Percentiles rank a stretch among this genome's conserved stretches.
phyloP scores from a whole-genome alignment of 108 stramenopile species.

The Pseudonitzschia multiseries region DNA sequence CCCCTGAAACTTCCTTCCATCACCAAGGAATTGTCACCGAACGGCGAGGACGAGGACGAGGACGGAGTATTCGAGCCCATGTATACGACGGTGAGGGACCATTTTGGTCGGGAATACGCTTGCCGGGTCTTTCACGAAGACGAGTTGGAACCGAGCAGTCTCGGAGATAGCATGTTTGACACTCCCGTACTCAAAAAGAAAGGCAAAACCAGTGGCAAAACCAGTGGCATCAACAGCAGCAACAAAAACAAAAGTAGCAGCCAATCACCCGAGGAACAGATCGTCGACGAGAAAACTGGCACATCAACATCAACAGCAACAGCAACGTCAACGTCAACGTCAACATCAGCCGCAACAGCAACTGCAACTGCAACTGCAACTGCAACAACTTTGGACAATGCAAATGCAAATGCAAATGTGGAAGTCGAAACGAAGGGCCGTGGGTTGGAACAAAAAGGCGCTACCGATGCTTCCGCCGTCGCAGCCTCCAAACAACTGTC shows the following conservation, averaged over 20 bases:
- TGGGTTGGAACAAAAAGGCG: neutral
- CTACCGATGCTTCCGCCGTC: neutral
- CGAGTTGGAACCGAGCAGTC: slow-evolving; percentile 54
- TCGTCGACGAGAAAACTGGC: neutral
- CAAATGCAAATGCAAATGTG: too few relatives aligned
- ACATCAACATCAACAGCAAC: too few relatives aligned
- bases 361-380: too few relatives aligned
- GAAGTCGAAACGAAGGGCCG: too few relatives aligned
- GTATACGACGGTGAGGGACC: slow-evolving; percentile 60
- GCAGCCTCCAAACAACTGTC: neutral
- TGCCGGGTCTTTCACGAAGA: slow-evolving; percentile 76
- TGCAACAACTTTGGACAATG: too few relatives aligned
- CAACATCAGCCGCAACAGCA: too few relatives aligned
- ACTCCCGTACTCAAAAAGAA: slow-evolving; percentile 19
- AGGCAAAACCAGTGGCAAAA: neutral
- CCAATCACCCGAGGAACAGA: neutral
- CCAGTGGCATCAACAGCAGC: neutral
- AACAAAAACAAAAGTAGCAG: neutral
- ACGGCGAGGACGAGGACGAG: neutral
- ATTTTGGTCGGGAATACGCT: slow-evolving; percentile 53
- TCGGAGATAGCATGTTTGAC: slow-evolving; percentile 69
- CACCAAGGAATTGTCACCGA: slow-evolving; percentile 12
- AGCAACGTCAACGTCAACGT: neutral
- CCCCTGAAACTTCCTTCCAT: slow-evolving; percentile 56
- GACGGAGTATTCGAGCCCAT: slow-evolving; percentile 31